phyloP scores from a whole-genome alignment of 192 early-diverging fungal genomes.

The Spinellus fusiger region DNA sequence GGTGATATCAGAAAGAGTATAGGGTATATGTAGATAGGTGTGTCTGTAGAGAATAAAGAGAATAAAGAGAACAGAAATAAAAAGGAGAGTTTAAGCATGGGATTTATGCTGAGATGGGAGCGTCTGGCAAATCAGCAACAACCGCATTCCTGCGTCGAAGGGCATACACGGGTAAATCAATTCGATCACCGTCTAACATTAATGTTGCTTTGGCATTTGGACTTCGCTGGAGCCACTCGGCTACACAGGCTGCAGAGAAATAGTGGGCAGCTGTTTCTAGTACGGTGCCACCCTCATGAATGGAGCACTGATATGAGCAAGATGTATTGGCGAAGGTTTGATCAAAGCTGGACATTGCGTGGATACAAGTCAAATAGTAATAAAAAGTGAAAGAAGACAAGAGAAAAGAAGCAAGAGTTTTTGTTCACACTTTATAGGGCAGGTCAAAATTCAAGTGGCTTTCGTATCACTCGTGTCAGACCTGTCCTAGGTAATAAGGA shows the following conservation, averaged over 20 bases:
- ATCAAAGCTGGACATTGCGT: background rate
- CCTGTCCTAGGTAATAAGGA: background rate
- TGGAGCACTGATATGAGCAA: constrained; percentile 3
- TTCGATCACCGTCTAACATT: constrained; percentile 8
- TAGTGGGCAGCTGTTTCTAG: constrained; percentile 1
- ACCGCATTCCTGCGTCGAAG: constrained; percentile 25
- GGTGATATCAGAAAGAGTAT: background rate
- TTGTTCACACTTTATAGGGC: too few relatives aligned
- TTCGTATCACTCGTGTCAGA: background rate
- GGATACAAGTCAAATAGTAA: too few relatives aligned
- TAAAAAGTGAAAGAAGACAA: too few relatives aligned
- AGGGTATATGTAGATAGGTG: background rate
- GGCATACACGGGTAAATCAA: constrained; percentile 21
- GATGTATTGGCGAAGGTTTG: constrained; percentile 5
- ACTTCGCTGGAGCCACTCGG: constrained; percentile 12
- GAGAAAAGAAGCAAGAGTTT: too few relatives aligned
- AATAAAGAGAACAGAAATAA: background rate
- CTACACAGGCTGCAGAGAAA: constrained; percentile 7
- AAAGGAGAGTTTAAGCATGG: background rate
- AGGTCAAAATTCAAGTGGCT: background rate
- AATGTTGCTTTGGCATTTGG: constrained; percentile 15
- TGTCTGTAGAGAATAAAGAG: background rate
- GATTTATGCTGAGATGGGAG: constrained; percentile 5
- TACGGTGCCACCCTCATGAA: constrained; percentile 14
- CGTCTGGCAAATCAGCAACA: constrained; percentile 24